These are phyloP conservation scores for Arthonia radiata DNA, from an alignment of 495 filamentous ascomycete genomes.

Conservation along the genomic window DNA sequence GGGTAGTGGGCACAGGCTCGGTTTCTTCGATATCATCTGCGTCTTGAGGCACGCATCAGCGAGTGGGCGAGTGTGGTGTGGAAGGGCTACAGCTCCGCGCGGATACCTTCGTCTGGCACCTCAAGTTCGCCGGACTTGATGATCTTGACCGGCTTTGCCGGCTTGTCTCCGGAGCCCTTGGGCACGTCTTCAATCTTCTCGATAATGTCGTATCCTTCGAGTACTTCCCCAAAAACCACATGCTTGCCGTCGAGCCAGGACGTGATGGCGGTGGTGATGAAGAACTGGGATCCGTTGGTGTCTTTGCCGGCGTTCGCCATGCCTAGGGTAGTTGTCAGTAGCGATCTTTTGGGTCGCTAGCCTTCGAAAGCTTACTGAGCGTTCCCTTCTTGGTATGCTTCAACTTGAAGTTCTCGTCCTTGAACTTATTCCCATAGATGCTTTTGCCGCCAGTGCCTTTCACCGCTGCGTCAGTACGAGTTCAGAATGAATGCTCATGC, in stretches of 20 bases:
- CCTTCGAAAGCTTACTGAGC: slow-evolving; percentile 22
- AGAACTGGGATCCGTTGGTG: slow-evolving; percentile 98
- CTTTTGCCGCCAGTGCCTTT: slow-evolving; percentile 72
- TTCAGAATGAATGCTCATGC: neutral
- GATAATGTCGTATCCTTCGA: slow-evolving; percentile 80
- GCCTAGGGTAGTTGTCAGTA: slow-evolving; percentile 26
- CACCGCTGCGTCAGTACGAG: neutral
- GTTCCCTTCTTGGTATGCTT: slow-evolving; percentile 49
- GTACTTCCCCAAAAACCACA: slow-evolving; percentile 77
- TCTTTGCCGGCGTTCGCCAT: slow-evolving; percentile 97
- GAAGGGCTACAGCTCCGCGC: slow-evolving; percentile 89
- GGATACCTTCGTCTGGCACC: slow-evolving; percentile 89
- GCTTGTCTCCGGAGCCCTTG: slow-evolving; percentile 51
- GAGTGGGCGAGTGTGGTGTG: too few relatives aligned
- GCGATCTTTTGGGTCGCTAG: neutral
- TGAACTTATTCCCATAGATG: slow-evolving; percentile 85
- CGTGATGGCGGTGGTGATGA: slow-evolving; percentile 72
- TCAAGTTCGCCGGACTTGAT: slow-evolving; percentile 80
- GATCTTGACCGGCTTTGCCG: slow-evolving; percentile 56
- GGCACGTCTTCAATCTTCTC: slow-evolving; percentile 61
- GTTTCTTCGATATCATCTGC: too few relatives aligned
- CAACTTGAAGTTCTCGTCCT: slow-evolving; percentile 99
- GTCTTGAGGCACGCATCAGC: too few relatives aligned
- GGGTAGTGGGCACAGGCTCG: too few relatives aligned
- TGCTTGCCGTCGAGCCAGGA: slow-evolving; percentile 72